Base-by-base conservation (phyloP, 495 filamentous ascomycete species). In the Viridothelium virens region DNA sequence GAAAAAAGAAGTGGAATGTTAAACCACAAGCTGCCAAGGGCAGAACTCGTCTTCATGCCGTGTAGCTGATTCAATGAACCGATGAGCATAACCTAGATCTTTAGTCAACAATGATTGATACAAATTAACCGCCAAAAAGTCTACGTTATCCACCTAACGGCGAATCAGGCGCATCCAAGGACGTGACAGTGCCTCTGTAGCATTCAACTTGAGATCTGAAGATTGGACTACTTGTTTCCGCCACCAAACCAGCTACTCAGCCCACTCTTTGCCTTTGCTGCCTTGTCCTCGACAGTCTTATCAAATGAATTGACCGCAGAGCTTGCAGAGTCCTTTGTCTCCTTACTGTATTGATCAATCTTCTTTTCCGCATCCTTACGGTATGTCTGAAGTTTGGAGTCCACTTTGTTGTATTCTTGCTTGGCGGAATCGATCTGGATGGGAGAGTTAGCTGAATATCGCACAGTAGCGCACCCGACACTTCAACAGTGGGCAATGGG, bases 161-260 rank as follows among this genome's bases (percentile, higher is more conserved):
- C 25, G 25, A 25, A 25, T 25, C 25, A 25, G 25, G 25, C 25
- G 25, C 25, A 25, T 25, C 25, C 25, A 25, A 25, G 25, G 25
- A 25, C 25, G 25, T 25, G 25, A 25, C 25, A 25, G 25, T 25
- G 25, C 25, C 25, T 25, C 25, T 25, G 25, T 25, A 25, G 25
- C 25, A 0, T 25, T 25, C 14, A 44, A 7, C 41, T 7, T 14
- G 14, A 7, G 41, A 44, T 44, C 6, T 44, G 7, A 44, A 7
- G 6, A 18, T 25, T n/a, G 5, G 18, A 53, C 31, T 59, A 59
- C 53, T 59, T 59, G 53, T 31, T 59, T 36, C 53, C 53, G 34
- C 84, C 85, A 41, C 89, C 86, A 68, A 96, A 92, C 91, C 91
- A 96, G 63, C 87, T 84, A 37, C 86, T 87, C 66, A 94, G 76